Evolutionary conservation across 371 early-diverging fungal genomes (phyloP).

Genomic region (Saksenaea oblongispora): DNA sequence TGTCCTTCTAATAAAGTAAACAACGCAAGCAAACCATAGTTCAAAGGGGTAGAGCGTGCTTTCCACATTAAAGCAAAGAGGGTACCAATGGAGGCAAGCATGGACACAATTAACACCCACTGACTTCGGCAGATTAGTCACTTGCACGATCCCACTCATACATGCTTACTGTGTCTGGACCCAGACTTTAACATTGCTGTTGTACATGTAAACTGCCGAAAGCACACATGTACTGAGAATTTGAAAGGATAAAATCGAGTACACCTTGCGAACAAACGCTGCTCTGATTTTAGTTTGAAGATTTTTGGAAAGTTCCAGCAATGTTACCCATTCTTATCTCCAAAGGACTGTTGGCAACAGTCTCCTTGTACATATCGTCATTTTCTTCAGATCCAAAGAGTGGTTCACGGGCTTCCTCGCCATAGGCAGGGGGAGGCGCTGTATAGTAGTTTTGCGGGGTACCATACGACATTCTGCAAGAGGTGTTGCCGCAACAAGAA

Average conservation of each 20-base stretch:
- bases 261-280: constrained; percentile 82
- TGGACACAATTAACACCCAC: constrained; percentile 46
- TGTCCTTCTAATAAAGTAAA: constrained; percentile 76
- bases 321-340: constrained; percentile 57
- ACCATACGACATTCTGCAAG: constrained; percentile 18
- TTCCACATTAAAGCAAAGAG: constrained; percentile 65
- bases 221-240: constrained; percentile 60
- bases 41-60: constrained; percentile 65
- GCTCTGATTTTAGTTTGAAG: not conserved
- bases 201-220: constrained; percentile 62
- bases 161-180: constrained; percentile 58
- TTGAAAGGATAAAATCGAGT: constrained; percentile 73
- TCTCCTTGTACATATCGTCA: constrained; percentile 66
- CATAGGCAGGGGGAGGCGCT: constrained; percentile 51
- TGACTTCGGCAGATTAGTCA: constrained; percentile 19
- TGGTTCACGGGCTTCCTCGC: constrained; percentile 42
- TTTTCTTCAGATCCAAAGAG: constrained; percentile 27
- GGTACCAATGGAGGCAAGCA: constrained; percentile 47
- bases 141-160: not conserved
- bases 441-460: constrained; percentile 26
- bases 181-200: constrained; percentile 45
- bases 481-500: too few species aligned
- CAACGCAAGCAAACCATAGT: constrained; percentile 57
- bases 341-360: constrained; percentile 55
- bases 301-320: not conserved